These are phyloP conservation scores for Syzygium aqueum DNA, from an alignment of 345 rosid genomes.

Conservation along the genomic window DNA sequence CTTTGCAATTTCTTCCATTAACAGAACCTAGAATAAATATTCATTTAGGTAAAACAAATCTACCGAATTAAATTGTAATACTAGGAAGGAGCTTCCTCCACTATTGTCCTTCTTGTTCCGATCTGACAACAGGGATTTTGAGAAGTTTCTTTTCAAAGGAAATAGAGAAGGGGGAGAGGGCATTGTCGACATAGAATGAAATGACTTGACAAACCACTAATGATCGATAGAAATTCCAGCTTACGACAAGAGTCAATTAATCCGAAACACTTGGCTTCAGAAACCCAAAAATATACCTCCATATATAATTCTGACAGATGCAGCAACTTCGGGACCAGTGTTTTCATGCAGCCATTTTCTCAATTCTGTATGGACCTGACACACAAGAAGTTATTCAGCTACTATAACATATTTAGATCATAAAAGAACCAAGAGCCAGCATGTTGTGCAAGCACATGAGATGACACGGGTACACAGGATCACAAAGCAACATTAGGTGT, in stretches of 20 bases:
- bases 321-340: conserved; percentile 50
- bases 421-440: neutral
- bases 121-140: neutral
- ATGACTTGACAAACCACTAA: neutral
- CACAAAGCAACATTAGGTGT: neutral
- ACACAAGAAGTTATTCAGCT: neutral
- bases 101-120: neutral
- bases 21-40: conserved; percentile 39
- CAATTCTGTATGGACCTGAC: conserved; percentile 52
- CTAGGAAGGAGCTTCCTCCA: neutral
- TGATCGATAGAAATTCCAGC: neutral
- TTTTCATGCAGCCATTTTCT: conserved; percentile 61
- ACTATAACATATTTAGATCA: neutral
- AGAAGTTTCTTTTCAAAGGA: neutral
- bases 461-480: neutral
- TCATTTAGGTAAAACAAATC: neutral
- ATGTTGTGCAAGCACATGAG: neutral
- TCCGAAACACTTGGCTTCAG: neutral
- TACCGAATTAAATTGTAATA: neutral
- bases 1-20: conserved; percentile 59
- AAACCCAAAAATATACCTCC: conserved; percentile 36
- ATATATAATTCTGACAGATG: conserved; percentile 54
- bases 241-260: neutral
- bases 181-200: neutral
- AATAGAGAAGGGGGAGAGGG: neutral